Percentiles rank a stretch among this genome's conserved stretches.
Evolutionary conservation across 768 basidiomycete species (phyloP).

Genomic region (Podaxis carcinomalis): DNA sequence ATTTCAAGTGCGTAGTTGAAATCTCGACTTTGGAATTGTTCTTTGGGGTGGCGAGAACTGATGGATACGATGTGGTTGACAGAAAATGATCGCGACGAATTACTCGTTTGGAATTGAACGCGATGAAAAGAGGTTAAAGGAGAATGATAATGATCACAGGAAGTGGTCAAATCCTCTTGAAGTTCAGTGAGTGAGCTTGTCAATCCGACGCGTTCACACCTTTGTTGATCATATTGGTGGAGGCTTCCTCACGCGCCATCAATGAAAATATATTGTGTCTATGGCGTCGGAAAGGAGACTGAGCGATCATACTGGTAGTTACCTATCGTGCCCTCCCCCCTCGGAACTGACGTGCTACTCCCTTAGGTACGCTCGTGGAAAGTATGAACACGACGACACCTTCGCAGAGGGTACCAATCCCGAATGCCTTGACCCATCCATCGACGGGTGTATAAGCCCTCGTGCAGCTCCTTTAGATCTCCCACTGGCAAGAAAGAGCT

Average conservation of each 20-base stretch:
- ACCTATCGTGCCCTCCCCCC: not conserved
- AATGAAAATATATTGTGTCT: conserved; percentile 89
- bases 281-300: conserved; percentile 95
- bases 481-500: conserved; percentile 54
- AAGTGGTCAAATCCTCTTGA: conserved; percentile 96
- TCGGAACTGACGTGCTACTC: not conserved
- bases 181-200: conserved; percentile 43
- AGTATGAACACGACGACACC: conserved; percentile 62
- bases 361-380: conserved; percentile 66
- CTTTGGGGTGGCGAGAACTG: not conserved
- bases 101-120: conserved; percentile 89
- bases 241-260: conserved; percentile 88
- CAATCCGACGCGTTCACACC: not conserved
- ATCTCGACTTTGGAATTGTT: not conserved
- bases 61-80: not conserved
- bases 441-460: conserved; percentile 36
- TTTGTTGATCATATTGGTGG: not conserved
- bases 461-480: conserved; percentile 44
- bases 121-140: conserved; percentile 55
- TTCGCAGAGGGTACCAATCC: conserved; percentile 38
- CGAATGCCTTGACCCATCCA: conserved; percentile 40
- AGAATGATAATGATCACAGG: conserved; percentile 66
- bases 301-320: conserved; percentile 88
- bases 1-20: conserved; percentile 58
- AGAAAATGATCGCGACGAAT: conserved; percentile 82